phyloP scores from a whole-genome alignment of 345 rosid genomes.

The Gossypium mustelinum region DNA sequence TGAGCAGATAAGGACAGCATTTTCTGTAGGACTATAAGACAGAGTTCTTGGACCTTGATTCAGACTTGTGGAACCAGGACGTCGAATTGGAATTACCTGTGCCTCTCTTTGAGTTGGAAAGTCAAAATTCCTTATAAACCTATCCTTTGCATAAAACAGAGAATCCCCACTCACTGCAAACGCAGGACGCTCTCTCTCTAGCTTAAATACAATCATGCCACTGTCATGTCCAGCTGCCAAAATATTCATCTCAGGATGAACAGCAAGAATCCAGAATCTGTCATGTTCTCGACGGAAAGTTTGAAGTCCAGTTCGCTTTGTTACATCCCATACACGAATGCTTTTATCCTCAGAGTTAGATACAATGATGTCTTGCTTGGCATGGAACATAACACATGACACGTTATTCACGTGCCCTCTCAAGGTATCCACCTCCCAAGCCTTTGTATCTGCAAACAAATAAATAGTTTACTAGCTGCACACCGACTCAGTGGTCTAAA shows the following conservation, averaged over 20 bases:
- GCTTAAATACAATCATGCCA: constrained; percentile 94
- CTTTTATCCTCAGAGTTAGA: constrained; percentile 97
- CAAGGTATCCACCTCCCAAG: constrained; percentile 98
- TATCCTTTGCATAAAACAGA: constrained; percentile 73
- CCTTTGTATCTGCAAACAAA: constrained; percentile 79
- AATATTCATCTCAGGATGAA: constrained; percentile 93
- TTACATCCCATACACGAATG: constrained; percentile 96
- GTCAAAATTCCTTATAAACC: constrained; percentile 72
- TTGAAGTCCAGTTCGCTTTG: constrained; percentile 84
- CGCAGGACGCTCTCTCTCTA: constrained; percentile 95
- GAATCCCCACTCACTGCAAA: constrained; percentile 78
- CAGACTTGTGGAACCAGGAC: constrained; percentile 70
- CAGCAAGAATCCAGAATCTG: constrained; percentile 89
- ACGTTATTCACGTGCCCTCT: constrained; percentile 96
- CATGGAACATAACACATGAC: constrained; percentile 92
- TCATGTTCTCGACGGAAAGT: constrained; percentile 97
- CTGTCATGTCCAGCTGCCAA: constrained; percentile 97
- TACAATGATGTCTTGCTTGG: constrained; percentile 94
- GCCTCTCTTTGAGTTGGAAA: constrained; percentile 72
- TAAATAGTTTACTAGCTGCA: neutral
- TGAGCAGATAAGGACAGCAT: constrained; percentile 79
- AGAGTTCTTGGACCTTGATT: constrained; percentile 89
- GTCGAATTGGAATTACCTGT: constrained; percentile 75
- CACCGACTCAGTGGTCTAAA: neutral
- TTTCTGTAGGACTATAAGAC: constrained; percentile 90